Percentiles rank a stretch among this genome's conserved stretches.
These are phyloP conservation scores for Bryoglossum gracile DNA, from an alignment of 495 filamentous ascomycete species.

Conservation along the genomic window DNA sequence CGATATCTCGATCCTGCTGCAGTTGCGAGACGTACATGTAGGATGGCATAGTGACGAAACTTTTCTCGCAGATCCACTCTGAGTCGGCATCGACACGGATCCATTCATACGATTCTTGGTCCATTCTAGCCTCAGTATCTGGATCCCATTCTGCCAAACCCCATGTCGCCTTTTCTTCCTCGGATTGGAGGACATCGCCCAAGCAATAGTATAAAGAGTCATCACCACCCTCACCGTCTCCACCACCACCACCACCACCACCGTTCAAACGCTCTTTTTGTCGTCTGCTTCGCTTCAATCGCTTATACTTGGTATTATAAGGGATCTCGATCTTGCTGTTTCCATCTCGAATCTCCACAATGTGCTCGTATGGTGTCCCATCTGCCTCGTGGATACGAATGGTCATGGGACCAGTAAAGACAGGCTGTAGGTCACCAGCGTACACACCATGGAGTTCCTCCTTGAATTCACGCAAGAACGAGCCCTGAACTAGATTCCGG, in stretches of 20 bases:
- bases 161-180: slow-evolving; percentile 80
- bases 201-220: slow-evolving; percentile 87
- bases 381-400: slow-evolving; percentile 98
- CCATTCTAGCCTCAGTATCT: slow-evolving; percentile 83
- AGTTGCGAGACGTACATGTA: slow-evolving; percentile 98
- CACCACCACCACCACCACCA: slow-evolving; percentile 46
- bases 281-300: slow-evolving; percentile 83
- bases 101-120: slow-evolving; percentile 96
- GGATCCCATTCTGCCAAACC: slow-evolving; percentile 77
- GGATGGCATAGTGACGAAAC: slow-evolving; percentile 64
- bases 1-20: slow-evolving; percentile 94
- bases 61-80: slow-evolving; percentile 86
- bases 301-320: slow-evolving; percentile 99
- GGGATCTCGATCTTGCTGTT: slow-evolving; percentile 82
- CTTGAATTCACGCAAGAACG: slow-evolving; percentile 76
- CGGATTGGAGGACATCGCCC: slow-evolving; percentile 79
- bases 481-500: slow-evolving; percentile 40
- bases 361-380: slow-evolving; percentile 97
- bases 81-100: slow-evolving; percentile 97
- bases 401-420: slow-evolving; percentile 94
- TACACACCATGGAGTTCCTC: slow-evolving; percentile 67
- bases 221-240: slow-evolving; percentile 65
- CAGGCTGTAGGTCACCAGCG: slow-evolving; percentile 58
- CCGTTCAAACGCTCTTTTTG: slow-evolving; percentile 73
- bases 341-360: slow-evolving; percentile 86